Conservation (phyloP, 331 rosid genomes). For the Pyrus hybrid region DNA sequence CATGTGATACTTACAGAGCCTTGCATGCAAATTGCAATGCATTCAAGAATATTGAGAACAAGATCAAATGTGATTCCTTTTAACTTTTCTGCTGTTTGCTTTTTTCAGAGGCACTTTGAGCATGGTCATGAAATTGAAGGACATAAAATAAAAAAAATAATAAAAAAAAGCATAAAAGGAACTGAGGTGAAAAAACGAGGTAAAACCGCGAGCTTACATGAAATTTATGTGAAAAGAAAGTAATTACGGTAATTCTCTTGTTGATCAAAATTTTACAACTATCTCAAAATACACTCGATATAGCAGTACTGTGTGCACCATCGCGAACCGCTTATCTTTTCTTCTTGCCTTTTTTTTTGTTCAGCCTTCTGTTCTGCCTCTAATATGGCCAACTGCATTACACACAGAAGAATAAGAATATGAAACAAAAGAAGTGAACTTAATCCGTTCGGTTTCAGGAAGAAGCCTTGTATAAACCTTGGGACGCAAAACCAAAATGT, state of each 20-base stretch:
- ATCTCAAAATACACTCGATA: neutral
- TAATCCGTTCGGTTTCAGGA: neutral
- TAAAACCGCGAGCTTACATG: neutral
- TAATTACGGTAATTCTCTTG: neutral
- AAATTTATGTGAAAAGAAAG: neutral
- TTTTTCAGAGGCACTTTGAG: neutral
- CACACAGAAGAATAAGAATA: slow-evolving; percentile 1
- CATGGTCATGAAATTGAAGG: neutral
- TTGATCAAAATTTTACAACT: neutral
- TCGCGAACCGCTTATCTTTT: slow-evolving; percentile 18
- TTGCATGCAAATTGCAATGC: too few species aligned
- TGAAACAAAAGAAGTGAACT: neutral
- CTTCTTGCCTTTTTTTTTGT: slow-evolving; percentile 75
- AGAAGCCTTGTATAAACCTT: neutral
- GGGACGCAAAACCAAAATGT: neutral
- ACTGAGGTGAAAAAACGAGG: neutral
- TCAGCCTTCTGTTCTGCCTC: slow-evolving; percentile 95
- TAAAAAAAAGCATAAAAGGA: neutral
- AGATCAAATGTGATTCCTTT: neutral
- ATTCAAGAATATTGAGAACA: too few species aligned
- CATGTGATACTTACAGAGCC: too few species aligned
- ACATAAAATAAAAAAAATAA: too few species aligned
- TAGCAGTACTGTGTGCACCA: neutral
- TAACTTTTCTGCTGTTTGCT: neutral
- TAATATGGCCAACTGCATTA: slow-evolving; percentile 66